Evolutionary conservation across 2,329 filamentous ascomycete genomes (phyloP).

Genomic region (Dendryphion nanum): DNA sequence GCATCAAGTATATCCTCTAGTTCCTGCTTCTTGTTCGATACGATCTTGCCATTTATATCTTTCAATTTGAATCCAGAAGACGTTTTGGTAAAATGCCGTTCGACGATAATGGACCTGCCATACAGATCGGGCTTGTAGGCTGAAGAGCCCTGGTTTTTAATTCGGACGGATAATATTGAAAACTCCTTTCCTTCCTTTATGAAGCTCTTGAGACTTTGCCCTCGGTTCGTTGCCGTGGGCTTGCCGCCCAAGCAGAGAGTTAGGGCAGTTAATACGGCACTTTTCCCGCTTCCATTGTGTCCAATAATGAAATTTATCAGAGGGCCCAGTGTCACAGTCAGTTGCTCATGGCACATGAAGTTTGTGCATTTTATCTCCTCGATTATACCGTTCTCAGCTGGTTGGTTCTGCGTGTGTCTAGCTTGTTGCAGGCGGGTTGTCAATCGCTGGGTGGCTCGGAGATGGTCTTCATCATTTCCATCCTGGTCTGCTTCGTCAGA

Average conservation of each 20-base stretch:
- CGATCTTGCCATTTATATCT: constrained; percentile 63
- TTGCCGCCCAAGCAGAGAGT: constrained; percentile 95
- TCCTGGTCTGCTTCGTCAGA: constrained; percentile 1
- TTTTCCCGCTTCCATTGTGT: constrained; percentile 97
- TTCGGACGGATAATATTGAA: constrained; percentile 71
- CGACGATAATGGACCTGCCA: constrained; percentile 83
- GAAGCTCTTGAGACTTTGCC: constrained; percentile 82
- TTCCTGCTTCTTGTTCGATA: constrained; percentile 82
- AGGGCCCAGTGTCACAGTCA: constrained; percentile 83
- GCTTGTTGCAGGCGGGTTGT: constrained; percentile 20
- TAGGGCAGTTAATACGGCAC: constrained; percentile 87
- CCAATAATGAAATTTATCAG: constrained; percentile 98
- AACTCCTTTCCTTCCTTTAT: constrained; percentile 83
- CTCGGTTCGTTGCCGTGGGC: constrained; percentile 87
- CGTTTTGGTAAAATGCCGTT: constrained; percentile 76
- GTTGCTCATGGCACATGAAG: constrained; percentile 91
- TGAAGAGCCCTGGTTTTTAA: constrained; percentile 86
- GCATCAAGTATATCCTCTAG: constrained; percentile 92
- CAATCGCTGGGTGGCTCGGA: constrained; percentile 31
- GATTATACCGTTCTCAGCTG: constrained; percentile 82
- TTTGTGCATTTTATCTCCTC: constrained; percentile 84
- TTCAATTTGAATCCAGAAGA: constrained; percentile 86
- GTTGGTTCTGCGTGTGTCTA: constrained; percentile 55
- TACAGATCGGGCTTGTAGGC: constrained; percentile 82
- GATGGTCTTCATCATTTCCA: constrained; percentile 16